Conservation (phyloP, 1,139 yeast genomes). For the Geotrichum carabidarum region DNA sequence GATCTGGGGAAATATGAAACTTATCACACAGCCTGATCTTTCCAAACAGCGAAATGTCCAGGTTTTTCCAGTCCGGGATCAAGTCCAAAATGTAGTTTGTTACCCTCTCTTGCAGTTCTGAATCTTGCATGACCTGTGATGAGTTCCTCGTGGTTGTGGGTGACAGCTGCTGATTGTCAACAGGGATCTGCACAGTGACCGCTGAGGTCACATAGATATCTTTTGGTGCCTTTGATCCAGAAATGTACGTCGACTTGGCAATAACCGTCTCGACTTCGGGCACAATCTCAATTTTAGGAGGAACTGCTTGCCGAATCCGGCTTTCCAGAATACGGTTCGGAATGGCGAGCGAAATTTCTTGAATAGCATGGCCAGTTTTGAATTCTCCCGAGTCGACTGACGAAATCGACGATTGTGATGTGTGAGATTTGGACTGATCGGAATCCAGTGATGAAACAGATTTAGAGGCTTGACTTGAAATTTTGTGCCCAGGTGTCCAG, state of each 20-base stretch:
- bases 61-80: conserved; percentile 22
- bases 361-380: not conserved
- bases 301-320: conserved; percentile 15
- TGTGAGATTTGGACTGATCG: conserved; percentile 2
- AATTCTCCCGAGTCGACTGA: conserved; percentile 4
- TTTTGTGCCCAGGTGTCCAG: conserved; percentile 5
- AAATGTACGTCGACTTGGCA: conserved; percentile 3
- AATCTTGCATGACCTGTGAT: conserved; percentile 4
- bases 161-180: conserved; percentile 14
- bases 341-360: conserved; percentile 17
- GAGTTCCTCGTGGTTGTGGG: conserved; percentile 11
- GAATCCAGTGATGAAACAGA: conserved; percentile 14
- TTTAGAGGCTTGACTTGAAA: conserved; percentile 7
- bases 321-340: conserved; percentile 16
- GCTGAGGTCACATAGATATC: conserved; percentile 18
- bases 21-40: conserved; percentile 23
- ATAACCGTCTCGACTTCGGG: conserved; percentile 24
- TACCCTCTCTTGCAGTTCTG: conserved; percentile 4
- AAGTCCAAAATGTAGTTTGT: conserved; percentile 15
- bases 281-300: conserved; percentile 20
- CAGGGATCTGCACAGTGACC: conserved; percentile 16
- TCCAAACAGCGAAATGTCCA: conserved; percentile 24
- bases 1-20: conserved; percentile 24
- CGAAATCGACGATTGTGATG: conserved; percentile 9
- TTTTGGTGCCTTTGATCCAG: conserved; percentile 5